Evolutionary conservation across 140 eudicot genomes (phyloP), one percentile per base, ranked within the genome.

Genomic region (Stevia rebaudiana): DNA sequence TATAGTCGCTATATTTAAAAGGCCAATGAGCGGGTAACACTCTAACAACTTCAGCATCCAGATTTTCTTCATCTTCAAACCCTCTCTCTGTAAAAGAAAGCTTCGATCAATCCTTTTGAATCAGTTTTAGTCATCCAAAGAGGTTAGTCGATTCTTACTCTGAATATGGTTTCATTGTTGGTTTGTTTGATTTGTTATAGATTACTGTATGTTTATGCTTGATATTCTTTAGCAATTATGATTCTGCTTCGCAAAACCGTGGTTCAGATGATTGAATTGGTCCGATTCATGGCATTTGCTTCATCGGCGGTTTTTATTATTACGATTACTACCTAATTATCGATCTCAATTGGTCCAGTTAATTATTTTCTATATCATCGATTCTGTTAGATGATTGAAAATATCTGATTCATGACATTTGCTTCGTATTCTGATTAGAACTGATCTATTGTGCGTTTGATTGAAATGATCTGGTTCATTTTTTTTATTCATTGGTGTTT

Each of bases 1-100:
- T n/a, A 28, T 4, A 28, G 4, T 28, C 3, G 33, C 4, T 28
- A 4, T 28, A 28, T 44, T 55, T 31, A 58, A 73, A 73, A 49
- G 24, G 25, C 6, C 28, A 30, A 64, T 44, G 57, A 53, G 78
- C 72, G 72, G 72, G 73, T 37, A 44, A 44, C 67, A 55, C 35
- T 4, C 42, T 51, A 40, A 10, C 23, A 33, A n/a, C 58, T 44
- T 40, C 58, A 18, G 15, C 46, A 1, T 12, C 46, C 37, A 33
- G 4, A 11, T 64, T 30, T 28, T 57, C 51, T 28, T 28, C 33
- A 4, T 28, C 33, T 28, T 6, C 62, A 35, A 24, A 30, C 54
- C 65, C 5, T 24, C 17, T 25, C 63, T 54, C 44, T 28, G 33
- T 72, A 36, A 13, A 51, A 33, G 5, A 15, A 6, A 44, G 30